A percentile compares a stretch with the other conserved stretches of the same genome.
phyloP scores from a whole-genome alignment of 331 rosid genomes.

The Ulmus americana region DNA sequence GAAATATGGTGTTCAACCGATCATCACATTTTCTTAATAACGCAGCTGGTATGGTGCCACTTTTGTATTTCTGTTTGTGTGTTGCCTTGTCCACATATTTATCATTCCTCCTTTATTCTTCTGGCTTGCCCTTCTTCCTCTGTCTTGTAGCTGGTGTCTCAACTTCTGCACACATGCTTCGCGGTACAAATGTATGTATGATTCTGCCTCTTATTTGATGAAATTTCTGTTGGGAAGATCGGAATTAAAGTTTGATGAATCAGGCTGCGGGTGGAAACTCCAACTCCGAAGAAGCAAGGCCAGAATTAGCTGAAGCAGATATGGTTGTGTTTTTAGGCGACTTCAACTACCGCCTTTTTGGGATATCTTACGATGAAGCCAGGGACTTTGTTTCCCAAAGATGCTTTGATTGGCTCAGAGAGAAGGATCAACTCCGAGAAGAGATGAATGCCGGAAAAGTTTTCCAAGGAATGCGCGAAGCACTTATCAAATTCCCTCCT shows the following conservation, averaged over 20 bases:
- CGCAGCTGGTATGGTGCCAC: slow-evolving; percentile 89
- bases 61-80: slow-evolving; percentile 76
- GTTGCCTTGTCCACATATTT: slow-evolving; percentile 88
- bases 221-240: no score
- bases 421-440: slow-evolving; percentile 94
- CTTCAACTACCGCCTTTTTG: slow-evolving; percentile 90
- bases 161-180: slow-evolving; percentile 58
- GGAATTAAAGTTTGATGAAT: slow-evolving; percentile 11
- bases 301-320: slow-evolving; percentile 85
- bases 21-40: slow-evolving; percentile 69
- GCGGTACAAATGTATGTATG: slow-evolving; percentile 59
- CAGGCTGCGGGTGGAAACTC: slow-evolving; percentile 55
- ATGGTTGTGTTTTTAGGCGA: slow-evolving; percentile 96
- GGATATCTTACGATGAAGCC: slow-evolving; percentile 98
- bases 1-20: slow-evolving; percentile 85
- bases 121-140: slow-evolving; percentile 84
- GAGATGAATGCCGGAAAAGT: slow-evolving; percentile 93
- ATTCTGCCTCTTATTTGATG: background rate
- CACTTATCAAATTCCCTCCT: slow-evolving; percentile 85
- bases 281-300: slow-evolving; percentile 70
- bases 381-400: slow-evolving; percentile 99
- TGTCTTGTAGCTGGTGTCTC: slow-evolving; percentile 93
- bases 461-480: slow-evolving; percentile 99
- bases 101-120: slow-evolving; percentile 92
- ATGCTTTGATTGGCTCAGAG: slow-evolving; percentile 99